Conservation (phyloP, 2,329 filamentous ascomycete genomes). For the Myriosclerotinia duriaeana region DNA sequence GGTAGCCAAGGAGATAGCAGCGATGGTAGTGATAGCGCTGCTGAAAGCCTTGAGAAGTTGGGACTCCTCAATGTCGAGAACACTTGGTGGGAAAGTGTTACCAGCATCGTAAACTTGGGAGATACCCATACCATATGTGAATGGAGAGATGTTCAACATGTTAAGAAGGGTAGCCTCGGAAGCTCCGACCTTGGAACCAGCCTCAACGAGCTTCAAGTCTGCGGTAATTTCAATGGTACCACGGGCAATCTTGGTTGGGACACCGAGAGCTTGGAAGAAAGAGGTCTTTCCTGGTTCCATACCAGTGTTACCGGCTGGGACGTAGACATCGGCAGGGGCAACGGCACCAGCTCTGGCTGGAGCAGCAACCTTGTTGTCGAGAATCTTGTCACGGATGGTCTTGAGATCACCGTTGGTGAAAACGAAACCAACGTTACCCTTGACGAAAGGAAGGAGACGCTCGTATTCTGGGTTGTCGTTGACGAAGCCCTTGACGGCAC, state of each 20-base stretch:
- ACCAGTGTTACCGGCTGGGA: constrained; percentile 98
- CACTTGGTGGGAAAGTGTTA: constrained; percentile 80
- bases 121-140: constrained; percentile 98
- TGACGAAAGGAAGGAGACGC: constrained; percentile 92
- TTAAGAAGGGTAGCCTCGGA: constrained; percentile 99
- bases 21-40: constrained; percentile 80
- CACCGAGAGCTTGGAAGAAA: constrained; percentile 99
- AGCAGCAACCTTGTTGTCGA: constrained; percentile 95
- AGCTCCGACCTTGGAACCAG: constrained; percentile 89
- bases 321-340: constrained; percentile 87
- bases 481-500: constrained; percentile 95
- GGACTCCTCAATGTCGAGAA: constrained; percentile 92
- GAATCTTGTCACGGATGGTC: constrained; percentile 86
- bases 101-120: constrained; percentile 96
- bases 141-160: constrained; percentile 99
- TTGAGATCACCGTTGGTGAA: constrained; percentile 99
- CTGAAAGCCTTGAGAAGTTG: constrained; percentile 86
- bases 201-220: constrained; percentile 97
- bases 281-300: constrained; percentile 99
- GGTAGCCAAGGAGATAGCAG: constrained; percentile 84
- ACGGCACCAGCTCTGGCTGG: constrained; percentile 97
- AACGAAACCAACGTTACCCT: constrained; percentile 98
- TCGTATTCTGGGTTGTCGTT: constrained; percentile 93
- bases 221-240: constrained; percentile 99
- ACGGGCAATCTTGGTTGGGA: constrained; percentile 99